These are phyloP conservation scores for Colletotrichum sp. DNA, from an alignment of 2,329 filamentous ascomycete genomes.

Conservation along the genomic window DNA sequence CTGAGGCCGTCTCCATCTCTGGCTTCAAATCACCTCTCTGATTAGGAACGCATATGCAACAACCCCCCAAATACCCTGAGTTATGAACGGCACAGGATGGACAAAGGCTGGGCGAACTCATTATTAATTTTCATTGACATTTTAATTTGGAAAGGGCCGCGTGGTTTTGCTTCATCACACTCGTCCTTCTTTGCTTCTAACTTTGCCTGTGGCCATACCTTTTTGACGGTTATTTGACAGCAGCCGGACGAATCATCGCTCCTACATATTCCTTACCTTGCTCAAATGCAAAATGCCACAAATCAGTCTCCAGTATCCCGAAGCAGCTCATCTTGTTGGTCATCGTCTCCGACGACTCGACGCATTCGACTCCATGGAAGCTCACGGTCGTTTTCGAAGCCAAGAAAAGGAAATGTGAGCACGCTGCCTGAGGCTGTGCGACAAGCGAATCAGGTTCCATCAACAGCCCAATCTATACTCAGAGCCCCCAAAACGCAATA, in stretches of 20 bases:
- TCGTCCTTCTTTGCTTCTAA: too few species aligned
- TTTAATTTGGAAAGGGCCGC: too few species aligned
- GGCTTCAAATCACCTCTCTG: too few species aligned
- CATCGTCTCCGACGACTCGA: background rate
- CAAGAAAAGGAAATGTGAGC: background rate
- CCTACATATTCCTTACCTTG: too few species aligned
- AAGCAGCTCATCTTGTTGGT: background rate
- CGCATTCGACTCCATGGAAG: fast-evolving
- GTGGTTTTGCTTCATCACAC: fast-evolving
- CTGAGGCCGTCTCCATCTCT: too few species aligned
- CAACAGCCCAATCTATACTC: fast-evolving
- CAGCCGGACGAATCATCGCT: background rate
- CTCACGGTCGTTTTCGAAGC: background rate
- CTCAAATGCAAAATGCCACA: background rate
- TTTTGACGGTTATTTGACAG: fast-evolving
- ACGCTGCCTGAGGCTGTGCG: fast-evolving
- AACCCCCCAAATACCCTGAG: too few species aligned
- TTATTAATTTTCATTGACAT: too few species aligned
- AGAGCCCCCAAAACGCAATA: background rate
- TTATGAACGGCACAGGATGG: too few species aligned
- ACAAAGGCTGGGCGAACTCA: too few species aligned
- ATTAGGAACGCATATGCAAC: too few species aligned
- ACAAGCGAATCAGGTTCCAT: background rate
- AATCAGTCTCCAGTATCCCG: fast-evolving
- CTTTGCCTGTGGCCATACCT: too few species aligned